phyloP scores from a whole-genome alignment of 1,284 basidiomycete genomes.

The Veloboletus limbatus region DNA sequence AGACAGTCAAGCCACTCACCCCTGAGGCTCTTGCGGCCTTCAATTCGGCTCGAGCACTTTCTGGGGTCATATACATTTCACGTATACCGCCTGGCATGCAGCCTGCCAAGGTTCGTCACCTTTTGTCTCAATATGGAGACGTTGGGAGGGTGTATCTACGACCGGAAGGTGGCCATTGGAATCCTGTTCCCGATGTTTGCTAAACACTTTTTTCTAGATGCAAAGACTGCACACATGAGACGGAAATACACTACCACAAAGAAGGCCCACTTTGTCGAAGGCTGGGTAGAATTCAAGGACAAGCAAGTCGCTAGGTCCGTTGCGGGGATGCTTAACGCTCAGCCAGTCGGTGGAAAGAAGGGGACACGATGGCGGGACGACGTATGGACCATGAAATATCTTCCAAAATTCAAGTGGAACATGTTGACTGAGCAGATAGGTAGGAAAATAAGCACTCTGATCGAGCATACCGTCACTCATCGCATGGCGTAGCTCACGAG shows the following conservation, averaged over 20 bases:
- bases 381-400: constrained; percentile 99
- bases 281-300: constrained; percentile 97
- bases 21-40: constrained; percentile 70
- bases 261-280: constrained; percentile 87
- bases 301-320: constrained; percentile 89
- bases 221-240: constrained; percentile 74
- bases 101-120: constrained; percentile 91
- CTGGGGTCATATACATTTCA: constrained; percentile 93
- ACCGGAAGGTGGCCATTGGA: constrained; percentile 60
- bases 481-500: constrained; percentile 73
- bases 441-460: constrained; percentile 43
- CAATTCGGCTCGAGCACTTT: constrained; percentile 62
- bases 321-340: constrained; percentile 94
- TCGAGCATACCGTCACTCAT: constrained; percentile 11
- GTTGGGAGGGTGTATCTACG: constrained; percentile 86
- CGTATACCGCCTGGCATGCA: constrained; percentile 99
- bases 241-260: constrained; percentile 79
- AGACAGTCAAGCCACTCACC: constrained; percentile 67
- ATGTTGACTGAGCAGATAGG: constrained; percentile 99
- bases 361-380: constrained; percentile 92
- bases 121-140: constrained; percentile 84
- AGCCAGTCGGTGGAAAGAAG: constrained; percentile 94
- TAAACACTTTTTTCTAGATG: constrained; percentile 47
- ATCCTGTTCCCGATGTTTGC: background rate
- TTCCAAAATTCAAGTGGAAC: constrained; percentile 98